Evolutionary conservation across 2,329 filamentous ascomycete species (phyloP), one percentile per base, ranked within the genome.

Genomic region (Aureobasidium namibiae): DNA sequence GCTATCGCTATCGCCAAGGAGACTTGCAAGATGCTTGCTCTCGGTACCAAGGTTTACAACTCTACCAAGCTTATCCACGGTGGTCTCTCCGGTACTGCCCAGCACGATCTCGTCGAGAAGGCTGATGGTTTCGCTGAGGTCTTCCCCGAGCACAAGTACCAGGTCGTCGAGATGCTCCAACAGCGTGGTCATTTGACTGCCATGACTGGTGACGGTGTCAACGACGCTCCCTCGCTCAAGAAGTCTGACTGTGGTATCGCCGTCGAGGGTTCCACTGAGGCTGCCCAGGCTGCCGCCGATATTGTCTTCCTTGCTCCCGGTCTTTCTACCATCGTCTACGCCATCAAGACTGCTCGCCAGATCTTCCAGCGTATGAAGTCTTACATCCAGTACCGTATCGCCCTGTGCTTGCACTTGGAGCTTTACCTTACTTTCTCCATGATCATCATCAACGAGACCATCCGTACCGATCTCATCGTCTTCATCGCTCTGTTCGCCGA

Each of bases 11-110:
- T 90, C 65, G 87, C 87, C 61, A 89, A 89, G 78, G 87, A 90
- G 76, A 90, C 87, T 66, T 90, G 87, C 82, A 88, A 89, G 78
- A 89, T 89, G 84, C 80, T 90, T 72, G 85, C 86, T 65, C 83
- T 90, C 61, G 86, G 86, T 67, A 89, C 87, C 72, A 89, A 89
- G 80, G 87, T 90, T 65, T 90, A 90, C 80, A 88, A 89, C 78
- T 89, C 87, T 61, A 84, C 87, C 70, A 86, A 85, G 76, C 82
- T 90, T 65, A 88, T 89, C 67, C 84, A 88, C 75, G 86, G 86
- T 75, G 87, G 87, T 78, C 81, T 90, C 62, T 81, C 84, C 61
- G 87, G 87, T 66, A 83, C 85, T 64, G 85, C 85, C 62, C 84
- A 89, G 75, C 84, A 89, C 76, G 87, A 90, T 70, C 82, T 90